Evolutionary conservation across 169 alveolate genomes (phyloP), one percentile per base, ranked within the genome.

Genomic region (Amoebophrya sp.): DNA sequence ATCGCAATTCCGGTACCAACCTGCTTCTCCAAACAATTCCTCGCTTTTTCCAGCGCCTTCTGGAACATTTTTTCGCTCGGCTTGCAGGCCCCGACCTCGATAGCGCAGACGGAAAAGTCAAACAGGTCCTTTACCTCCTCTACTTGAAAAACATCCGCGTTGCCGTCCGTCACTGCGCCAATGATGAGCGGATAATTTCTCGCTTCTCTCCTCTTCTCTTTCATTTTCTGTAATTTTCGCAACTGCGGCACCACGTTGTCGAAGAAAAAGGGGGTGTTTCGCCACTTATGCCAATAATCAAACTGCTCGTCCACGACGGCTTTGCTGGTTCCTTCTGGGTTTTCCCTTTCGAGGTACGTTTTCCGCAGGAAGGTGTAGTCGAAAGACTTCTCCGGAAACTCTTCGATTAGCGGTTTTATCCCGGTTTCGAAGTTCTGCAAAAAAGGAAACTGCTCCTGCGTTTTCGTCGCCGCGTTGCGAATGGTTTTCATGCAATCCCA

Each of bases 341-440:
- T 66, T 25, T 18, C 83, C 1, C 83, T 2, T 25, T 66, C 35
- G 32, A 66, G 35, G 83, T 66, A 66, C 32, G 32, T 7, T 25
- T 66, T 66, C 32, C 83, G 83, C 35, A 66, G 35, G 18, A 66
- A 66, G 39, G 83, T 66, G 83, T 66, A 66, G 83, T 66, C 83
- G 83, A 12, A 25, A 0, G 83, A 2, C 0, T 25, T 7, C 32
- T 66, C 83, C 29, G 83, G 83, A 66, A 66, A 66, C 35, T 66
- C 83, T 7, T 18, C 83, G 35, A 66, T n/a, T 25, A 66, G 32
- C 10, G 83, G 83, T 1, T 25, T 7, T 7, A 66, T 66, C 35
- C 83, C 83, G 39, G 83, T 66, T n/a, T 66, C 83, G 35, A 66
- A 66, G 32, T 66, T 66, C 38, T 2, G 1, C 32, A 66, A 25